Conservation (phyloP, 2,329 filamentous ascomycete species). For the Claviceps capensis region DNA sequence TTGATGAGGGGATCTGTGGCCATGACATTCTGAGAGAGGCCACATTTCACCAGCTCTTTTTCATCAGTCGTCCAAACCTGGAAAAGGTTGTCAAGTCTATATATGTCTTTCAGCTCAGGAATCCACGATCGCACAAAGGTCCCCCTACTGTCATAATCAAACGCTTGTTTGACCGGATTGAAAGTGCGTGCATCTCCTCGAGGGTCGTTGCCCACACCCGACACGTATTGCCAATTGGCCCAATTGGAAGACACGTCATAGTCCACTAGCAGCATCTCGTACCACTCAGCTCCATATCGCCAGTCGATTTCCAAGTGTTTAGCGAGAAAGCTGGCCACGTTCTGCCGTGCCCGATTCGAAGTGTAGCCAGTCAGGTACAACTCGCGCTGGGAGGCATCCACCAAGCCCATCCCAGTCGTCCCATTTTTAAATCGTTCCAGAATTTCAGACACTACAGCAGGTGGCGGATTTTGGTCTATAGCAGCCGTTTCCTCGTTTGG, state of each 20-base stretch:
- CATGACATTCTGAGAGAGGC: constrained; percentile 46
- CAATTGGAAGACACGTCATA: constrained; percentile 68
- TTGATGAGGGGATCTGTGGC: constrained; percentile 51
- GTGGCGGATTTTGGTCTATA: constrained; percentile 23
- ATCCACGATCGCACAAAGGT: constrained; percentile 63
- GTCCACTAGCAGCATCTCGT: constrained; percentile 60
- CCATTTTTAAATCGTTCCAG: constrained; percentile 50
- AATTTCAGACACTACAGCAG: constrained; percentile 30
- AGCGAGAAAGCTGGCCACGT: constrained; percentile 59
- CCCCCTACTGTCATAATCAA: constrained; percentile 61
- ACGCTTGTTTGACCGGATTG: constrained; percentile 69
- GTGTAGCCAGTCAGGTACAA: constrained; percentile 65
- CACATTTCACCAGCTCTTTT: constrained; percentile 42
- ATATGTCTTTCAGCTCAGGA: constrained; percentile 45
- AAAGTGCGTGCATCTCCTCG: constrained; percentile 59
- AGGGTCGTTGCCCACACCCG: constrained; percentile 69
- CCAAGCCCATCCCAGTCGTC: constrained; percentile 60
- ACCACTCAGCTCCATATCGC: constrained; percentile 72
- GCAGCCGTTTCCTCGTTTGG: constrained; percentile 17
- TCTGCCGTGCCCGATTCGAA: constrained; percentile 62
- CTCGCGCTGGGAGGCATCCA: constrained; percentile 66
- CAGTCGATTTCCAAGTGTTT: constrained; percentile 67
- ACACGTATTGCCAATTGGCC: constrained; percentile 74
- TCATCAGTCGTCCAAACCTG: constrained; percentile 53
- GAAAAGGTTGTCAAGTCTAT: constrained; percentile 45